Evolutionary conservation across 345 rosid species (phyloP), one percentile per base, ranked within the genome.

Genomic region (Eucalyptus cloeziana): DNA sequence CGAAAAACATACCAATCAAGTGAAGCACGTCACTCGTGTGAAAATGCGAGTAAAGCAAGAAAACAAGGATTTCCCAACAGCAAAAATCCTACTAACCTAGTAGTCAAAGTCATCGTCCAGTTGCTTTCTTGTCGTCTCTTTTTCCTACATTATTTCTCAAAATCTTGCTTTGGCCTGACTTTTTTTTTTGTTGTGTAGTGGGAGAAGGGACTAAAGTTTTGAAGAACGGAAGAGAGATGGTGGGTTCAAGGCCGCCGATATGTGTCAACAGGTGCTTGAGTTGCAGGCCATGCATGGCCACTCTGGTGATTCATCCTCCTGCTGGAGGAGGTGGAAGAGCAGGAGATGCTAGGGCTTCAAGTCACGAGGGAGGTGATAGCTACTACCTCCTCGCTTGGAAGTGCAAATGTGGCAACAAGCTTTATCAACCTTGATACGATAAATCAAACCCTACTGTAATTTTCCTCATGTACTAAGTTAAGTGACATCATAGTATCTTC

Each of bases 361-460:
- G 27, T 8, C 85, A 76, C 24, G 85, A 76, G 47, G 47, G 85
- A 40, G 11, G n/a, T 50, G 91, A 44, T 13, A 86, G 88, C 54
- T 92, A 92, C 86, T 93, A 92, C 88, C 93, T 91, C 56, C 93
- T 92, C 64, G 85, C 91, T 16, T 93, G 95, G 95, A 93, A 93
- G 87, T 93, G 94, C 88, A 94, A 90, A 90, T 94, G 93, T 86
- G 93, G 94, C 11, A 86, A 90, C 50, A 93, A 90, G 88, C 90
- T 93, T 50, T 93, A 90, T 86, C 89, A 91, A 22, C 94, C 94
- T 76, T 91, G 64, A 54, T 8, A 25, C 10, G 13, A n/a, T 51
- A 6, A 49, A n/a, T 51, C 40, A 50, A 86, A 50, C 58, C 54
- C 43, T 9, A 7, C n/a, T 33, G 64, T 52, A 86, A 58, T 62